phyloP scores from a whole-genome alignment of 2,329 filamentous ascomycete genomes.

The Paraphoma sp. region DNA sequence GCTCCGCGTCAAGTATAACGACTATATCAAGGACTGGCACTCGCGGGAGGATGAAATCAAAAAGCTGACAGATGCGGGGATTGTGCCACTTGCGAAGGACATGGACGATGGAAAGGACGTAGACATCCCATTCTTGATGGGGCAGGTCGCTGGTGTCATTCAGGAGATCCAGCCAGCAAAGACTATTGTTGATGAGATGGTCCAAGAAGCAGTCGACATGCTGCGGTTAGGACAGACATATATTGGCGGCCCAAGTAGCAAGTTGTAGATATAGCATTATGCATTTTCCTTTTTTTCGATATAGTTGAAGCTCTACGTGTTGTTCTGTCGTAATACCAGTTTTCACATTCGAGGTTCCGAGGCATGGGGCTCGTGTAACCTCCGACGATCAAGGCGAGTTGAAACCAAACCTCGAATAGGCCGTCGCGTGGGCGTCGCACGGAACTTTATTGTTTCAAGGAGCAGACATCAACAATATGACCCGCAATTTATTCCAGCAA shows the following conservation, averaged over 20 bases:
- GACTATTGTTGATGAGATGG: constrained; percentile 91
- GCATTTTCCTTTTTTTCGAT: neutral
- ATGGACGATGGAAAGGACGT: constrained; percentile 82
- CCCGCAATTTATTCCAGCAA: neutral
- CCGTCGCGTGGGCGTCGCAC: constrained; percentile 2
- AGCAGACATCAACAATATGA: neutral
- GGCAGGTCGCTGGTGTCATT: constrained; percentile 85
- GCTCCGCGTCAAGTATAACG: constrained; percentile 79
- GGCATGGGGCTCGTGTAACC: neutral
- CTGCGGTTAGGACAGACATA: constrained; percentile 46
- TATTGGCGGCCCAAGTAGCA: constrained; percentile 39
- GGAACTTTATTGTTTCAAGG: constrained; percentile 3
- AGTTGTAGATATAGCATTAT: constrained; percentile 31
- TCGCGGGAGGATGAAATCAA: constrained; percentile 74
- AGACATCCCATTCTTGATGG: constrained; percentile 90
- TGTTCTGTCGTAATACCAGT: neutral
- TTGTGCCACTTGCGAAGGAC: constrained; percentile 84
- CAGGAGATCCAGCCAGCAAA: constrained; percentile 78
- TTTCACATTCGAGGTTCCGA: neutral
- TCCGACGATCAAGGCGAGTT: neutral
- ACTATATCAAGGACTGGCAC: constrained; percentile 86
- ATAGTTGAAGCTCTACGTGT: neutral
- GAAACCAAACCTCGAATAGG: neutral
- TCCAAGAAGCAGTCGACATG: constrained; percentile 55
- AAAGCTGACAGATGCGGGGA: constrained; percentile 74